Evolutionary conservation across 1,139 yeast genomes (phyloP).

Genomic region (Pichia sp.): DNA sequence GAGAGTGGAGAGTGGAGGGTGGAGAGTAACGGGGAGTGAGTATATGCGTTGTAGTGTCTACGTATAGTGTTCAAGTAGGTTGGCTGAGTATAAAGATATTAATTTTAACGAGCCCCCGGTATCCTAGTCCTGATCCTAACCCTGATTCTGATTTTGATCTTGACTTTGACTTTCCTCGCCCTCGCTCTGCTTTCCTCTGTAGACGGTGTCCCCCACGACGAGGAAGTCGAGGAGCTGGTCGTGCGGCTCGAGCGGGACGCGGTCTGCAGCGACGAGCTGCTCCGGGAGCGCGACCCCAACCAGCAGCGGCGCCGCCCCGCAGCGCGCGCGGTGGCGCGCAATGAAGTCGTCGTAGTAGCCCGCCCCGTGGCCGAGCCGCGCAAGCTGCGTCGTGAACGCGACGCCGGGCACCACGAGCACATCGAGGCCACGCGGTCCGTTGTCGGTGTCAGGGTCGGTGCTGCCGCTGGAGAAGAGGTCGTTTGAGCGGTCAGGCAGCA

Average conservation of each 20-base stretch:
- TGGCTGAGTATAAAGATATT: too few species aligned
- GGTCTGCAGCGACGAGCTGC: slow-evolving; percentile 44
- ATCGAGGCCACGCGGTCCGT: slow-evolving; percentile 42
- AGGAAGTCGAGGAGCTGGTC: slow-evolving; percentile 62
- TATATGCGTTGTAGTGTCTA: not conserved
- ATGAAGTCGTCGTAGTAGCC: slow-evolving; percentile 87
- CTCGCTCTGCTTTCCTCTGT: not conserved
- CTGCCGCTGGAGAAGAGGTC: not conserved
- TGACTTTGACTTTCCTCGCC: too few species aligned
- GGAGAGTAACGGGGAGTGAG: too few species aligned
- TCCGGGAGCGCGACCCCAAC: slow-evolving; percentile 67
- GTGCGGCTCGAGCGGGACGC: slow-evolving; percentile 54
- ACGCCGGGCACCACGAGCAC: slow-evolving; percentile 79
- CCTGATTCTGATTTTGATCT: too few species aligned
- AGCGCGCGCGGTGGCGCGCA: slow-evolving; percentile 37
- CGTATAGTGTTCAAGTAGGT: too few species aligned
- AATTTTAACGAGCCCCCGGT: too few species aligned
- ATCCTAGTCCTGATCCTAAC: too few species aligned
- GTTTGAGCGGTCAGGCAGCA: not conserved
- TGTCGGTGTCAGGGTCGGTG: slow-evolving; percentile 12
- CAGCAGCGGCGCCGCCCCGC: slow-evolving; percentile 33
- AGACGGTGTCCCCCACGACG: slow-evolving; percentile 22
- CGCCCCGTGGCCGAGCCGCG: slow-evolving; percentile 84
- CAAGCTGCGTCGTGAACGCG: slow-evolving; percentile 49
- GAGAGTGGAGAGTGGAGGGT: too few species aligned